These are phyloP conservation scores for Sutorius eximius DNA, from an alignment of 1,284 basidiomycete species.

Conservation along the genomic window DNA sequence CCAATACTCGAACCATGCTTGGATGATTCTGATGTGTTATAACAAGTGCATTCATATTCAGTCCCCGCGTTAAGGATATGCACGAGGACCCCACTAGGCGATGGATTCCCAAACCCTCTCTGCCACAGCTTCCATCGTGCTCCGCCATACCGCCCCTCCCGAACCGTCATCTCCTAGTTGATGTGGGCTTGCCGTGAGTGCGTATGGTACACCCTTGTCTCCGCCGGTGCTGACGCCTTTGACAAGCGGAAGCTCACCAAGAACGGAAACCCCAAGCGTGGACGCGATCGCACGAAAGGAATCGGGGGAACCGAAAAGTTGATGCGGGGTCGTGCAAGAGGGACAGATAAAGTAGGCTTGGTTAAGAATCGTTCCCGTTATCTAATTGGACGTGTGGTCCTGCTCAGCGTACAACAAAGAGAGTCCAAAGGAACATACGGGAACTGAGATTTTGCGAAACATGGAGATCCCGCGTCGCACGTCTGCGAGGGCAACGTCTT, in stretches of 20 bases:
- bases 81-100: neutral
- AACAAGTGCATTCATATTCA: neutral
- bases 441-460: slow-evolving; percentile 89
- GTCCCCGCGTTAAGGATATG: neutral
- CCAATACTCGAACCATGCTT: neutral
- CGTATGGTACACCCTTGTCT: slow-evolving; percentile 70
- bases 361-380: slow-evolving; percentile 88
- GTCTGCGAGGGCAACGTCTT: slow-evolving; percentile 91
- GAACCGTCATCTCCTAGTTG: slow-evolving; percentile 31
- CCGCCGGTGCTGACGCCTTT: slow-evolving; percentile 74
- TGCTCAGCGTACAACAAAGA: neutral
- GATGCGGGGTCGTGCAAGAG: slow-evolving; percentile 67
- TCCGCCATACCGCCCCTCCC: slow-evolving; percentile 47
- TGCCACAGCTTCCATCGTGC: slow-evolving; percentile 47
- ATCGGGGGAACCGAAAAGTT: slow-evolving; percentile 77
- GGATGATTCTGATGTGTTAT: neutral
- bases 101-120: slow-evolving; percentile 41
- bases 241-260: slow-evolving; percentile 87
- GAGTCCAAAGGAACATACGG: slow-evolving; percentile 50
- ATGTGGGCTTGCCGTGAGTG: slow-evolving; percentile 35
- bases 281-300: slow-evolving; percentile 66
- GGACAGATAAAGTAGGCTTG: slow-evolving; percentile 89
- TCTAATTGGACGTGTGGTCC: slow-evolving; percentile 47
- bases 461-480: slow-evolving; percentile 92
- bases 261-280: slow-evolving; percentile 62